phyloP scores from a whole-genome alignment of 768 basidiomycete species.

The Auriculariales sp. region DNA sequence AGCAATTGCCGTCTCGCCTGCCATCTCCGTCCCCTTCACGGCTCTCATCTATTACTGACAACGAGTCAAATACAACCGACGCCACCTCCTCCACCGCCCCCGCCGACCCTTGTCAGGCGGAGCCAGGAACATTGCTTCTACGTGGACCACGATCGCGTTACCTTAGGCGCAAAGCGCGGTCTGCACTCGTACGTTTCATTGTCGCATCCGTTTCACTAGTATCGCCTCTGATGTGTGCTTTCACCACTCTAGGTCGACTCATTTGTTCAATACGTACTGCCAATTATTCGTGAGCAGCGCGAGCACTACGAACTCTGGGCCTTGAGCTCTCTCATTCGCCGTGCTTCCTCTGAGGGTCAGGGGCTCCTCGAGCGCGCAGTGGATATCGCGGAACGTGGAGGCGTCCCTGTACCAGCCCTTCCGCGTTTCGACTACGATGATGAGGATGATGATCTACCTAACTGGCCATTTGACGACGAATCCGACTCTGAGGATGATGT shows the following conservation, averaged over 20 bases:
- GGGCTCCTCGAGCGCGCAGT: not conserved
- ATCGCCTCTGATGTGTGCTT: not conserved
- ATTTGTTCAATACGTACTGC: conserved; percentile 46
- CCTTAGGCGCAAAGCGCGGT: conserved; percentile 48
- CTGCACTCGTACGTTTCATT: conserved; percentile 25
- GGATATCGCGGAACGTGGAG: not conserved
- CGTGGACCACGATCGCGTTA: conserved; percentile 17
- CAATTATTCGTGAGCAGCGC: conserved; percentile 3
- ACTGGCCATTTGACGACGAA: not conserved
- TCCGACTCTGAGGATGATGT: not conserved
- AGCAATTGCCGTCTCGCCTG: conserved; percentile 8
- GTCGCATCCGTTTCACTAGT: not conserved
- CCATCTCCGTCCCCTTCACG: conserved; percentile 12
- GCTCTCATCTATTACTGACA: conserved; percentile 14
- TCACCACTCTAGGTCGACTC: conserved; percentile 42
- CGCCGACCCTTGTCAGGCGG: conserved; percentile 13
- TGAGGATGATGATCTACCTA: not conserved
- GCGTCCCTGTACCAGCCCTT: not conserved
- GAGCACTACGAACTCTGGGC: not conserved
- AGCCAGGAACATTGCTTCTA: conserved; percentile 8
- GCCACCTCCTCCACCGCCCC: conserved; percentile 15
- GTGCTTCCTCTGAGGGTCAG: not conserved
- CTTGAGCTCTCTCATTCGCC: not conserved
- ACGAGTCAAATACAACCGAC: conserved; percentile 7
- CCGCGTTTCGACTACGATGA: not conserved